Conservation (phyloP, 495 filamentous ascomycete genomes). For the Pyronema omphalodes region DNA sequence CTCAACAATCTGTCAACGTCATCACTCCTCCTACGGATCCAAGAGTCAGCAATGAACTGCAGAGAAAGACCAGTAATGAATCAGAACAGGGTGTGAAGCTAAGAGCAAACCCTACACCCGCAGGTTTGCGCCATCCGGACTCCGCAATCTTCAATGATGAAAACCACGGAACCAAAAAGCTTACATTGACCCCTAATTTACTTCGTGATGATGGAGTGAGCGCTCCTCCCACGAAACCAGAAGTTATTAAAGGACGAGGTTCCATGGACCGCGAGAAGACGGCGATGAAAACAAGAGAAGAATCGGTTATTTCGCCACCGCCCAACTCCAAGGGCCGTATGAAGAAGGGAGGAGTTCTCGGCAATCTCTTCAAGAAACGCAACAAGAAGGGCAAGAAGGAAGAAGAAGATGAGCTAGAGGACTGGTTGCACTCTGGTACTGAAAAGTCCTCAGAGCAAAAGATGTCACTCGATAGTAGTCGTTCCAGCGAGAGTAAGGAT, state of each 20-base stretch:
- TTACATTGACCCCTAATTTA: slow-evolving; percentile 88
- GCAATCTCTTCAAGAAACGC: slow-evolving; percentile 91
- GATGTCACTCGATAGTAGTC: slow-evolving; percentile 31
- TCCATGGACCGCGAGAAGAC: slow-evolving; percentile 40
- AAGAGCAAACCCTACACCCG: slow-evolving; percentile 22
- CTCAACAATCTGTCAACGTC: slow-evolving; percentile 14
- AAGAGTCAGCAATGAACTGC: slow-evolving; percentile 9
- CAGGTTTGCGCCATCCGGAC: slow-evolving; percentile 23
- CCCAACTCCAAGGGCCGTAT: slow-evolving; percentile 50
- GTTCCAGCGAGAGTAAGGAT: slow-evolving; percentile 24
- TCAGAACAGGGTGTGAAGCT: slow-evolving; percentile 23
- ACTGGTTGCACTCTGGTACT: slow-evolving; percentile 23
- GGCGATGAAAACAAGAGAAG: slow-evolving; percentile 26
- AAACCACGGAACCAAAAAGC: slow-evolving; percentile 85
- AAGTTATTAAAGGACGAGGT: slow-evolving; percentile 28
- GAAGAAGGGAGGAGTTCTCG: slow-evolving; percentile 82
- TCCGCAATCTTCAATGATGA: slow-evolving; percentile 81
- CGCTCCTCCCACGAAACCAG: slow-evolving; percentile 6
- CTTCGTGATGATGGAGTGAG: slow-evolving; percentile 52
- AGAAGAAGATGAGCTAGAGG: slow-evolving; percentile 40
- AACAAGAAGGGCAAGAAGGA: slow-evolving; percentile 57
- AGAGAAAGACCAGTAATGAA: too few species aligned
- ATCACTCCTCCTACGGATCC: slow-evolving; percentile 4
- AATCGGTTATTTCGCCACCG: slow-evolving; percentile 16
- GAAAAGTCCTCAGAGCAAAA: slow-evolving; percentile 29